Evolutionary conservation across 2,329 filamentous ascomycete species (phyloP).

Genomic region (Acephala macrosclerotiorum): DNA sequence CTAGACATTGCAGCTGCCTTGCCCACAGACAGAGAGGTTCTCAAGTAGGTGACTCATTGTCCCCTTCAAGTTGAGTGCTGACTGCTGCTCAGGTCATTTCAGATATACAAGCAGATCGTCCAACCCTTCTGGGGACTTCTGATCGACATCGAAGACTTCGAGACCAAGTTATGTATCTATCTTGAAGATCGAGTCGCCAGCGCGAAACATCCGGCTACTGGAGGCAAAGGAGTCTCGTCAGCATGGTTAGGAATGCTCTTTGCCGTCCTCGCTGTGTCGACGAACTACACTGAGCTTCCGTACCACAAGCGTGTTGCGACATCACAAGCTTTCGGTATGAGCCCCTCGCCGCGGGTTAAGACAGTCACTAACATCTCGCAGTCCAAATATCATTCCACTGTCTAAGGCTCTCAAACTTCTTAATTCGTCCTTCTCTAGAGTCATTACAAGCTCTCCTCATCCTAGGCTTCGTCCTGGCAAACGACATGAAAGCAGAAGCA

Average conservation of each 20-base stretch:
- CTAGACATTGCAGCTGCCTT: constrained; percentile 67
- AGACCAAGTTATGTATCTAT: constrained; percentile 69
- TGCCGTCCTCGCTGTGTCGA: constrained; percentile 69
- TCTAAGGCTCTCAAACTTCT: constrained; percentile 67
- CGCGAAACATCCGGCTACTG: constrained; percentile 46
- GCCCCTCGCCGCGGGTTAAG: no score
- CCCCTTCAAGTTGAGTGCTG: not conserved
- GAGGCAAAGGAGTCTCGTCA: constrained; percentile 56
- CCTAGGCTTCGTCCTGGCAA: constrained; percentile 68
- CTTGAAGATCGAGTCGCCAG: constrained; percentile 63
- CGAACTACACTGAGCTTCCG: constrained; percentile 70
- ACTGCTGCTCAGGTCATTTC: constrained; percentile 58
- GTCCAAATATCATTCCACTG: constrained; percentile 64
- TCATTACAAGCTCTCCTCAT: constrained; percentile 70
- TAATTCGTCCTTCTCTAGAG: constrained; percentile 69
- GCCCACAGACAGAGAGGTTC: constrained; percentile 69
- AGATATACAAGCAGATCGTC: constrained; percentile 71
- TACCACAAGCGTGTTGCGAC: constrained; percentile 50
- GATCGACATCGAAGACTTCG: constrained; percentile 70
- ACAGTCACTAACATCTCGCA: constrained; percentile 19
- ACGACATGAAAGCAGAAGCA: constrained; percentile 74
- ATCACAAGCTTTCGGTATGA: constrained; percentile 57
- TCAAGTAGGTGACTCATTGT: constrained; percentile 61
- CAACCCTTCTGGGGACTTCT: constrained; percentile 75
- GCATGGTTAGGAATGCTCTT: constrained; percentile 73